Conservation (phyloP, 257 asterid species). For the Asclepias syriaca region DNA sequence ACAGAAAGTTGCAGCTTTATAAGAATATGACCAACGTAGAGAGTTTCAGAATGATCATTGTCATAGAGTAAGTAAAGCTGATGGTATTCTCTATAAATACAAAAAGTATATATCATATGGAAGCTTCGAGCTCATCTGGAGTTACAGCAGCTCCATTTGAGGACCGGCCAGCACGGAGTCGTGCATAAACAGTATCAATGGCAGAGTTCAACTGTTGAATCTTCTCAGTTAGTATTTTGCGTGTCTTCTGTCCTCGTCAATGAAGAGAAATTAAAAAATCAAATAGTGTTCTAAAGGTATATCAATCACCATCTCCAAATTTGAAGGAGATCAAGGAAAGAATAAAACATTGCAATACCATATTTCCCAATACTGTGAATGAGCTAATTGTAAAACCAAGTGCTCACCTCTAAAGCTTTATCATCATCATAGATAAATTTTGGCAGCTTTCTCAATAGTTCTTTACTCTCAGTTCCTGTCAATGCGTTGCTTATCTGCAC, state of each 20-base stretch:
- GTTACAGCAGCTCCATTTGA: conserved; percentile 30
- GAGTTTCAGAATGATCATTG: not conserved
- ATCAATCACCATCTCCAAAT: not conserved
- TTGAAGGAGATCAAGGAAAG: not conserved
- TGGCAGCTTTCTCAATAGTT: conserved; percentile 40
- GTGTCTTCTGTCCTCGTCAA: conserved; percentile 28
- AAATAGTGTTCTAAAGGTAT: not conserved
- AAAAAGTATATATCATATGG: conserved; percentile 7
- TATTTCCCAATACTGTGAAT: not conserved
- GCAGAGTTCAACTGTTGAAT: conserved; percentile 38
- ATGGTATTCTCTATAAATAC: not conserved
- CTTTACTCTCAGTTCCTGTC: conserved; percentile 37
- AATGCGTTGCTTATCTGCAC: conserved; percentile 41
- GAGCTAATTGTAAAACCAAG: not conserved
- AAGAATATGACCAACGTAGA: not conserved
- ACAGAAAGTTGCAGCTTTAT: not conserved
- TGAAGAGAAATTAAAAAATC: not conserved
- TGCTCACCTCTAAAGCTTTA: conserved; percentile 41
- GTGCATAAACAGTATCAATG: conserved; percentile 36
- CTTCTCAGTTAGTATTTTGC: conserved; percentile 39
- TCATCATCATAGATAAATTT: conserved; percentile 46
- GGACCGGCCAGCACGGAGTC: conserved; percentile 26
- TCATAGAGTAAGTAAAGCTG: not conserved
- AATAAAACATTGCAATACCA: not conserved
- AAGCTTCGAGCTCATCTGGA: conserved; percentile 34